Conservation (phyloP, 805 yeast genomes). For the Blastobotrys parvus region DNA sequence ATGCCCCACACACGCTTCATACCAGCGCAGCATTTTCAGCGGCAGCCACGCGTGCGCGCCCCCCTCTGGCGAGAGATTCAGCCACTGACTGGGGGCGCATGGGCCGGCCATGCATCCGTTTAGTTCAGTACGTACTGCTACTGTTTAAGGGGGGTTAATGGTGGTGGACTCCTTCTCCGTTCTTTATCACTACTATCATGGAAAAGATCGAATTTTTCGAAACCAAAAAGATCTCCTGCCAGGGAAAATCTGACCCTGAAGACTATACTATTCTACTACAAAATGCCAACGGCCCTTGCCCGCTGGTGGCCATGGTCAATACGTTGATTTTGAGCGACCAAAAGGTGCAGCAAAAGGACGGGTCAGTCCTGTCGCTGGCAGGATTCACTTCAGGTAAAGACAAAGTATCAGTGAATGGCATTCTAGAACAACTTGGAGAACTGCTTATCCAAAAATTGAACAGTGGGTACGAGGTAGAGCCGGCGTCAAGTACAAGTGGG, state of each 20-base stretch:
- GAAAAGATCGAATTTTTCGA: constrained; percentile 19
- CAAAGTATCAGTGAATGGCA: constrained; percentile 30
- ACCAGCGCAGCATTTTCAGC: no score
- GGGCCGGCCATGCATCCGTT: no score
- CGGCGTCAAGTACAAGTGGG: not conserved
- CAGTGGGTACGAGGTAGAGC: not conserved
- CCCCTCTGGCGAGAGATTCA: no score
- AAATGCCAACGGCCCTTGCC: constrained; percentile 83
- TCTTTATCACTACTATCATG: no score
- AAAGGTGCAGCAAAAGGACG: constrained; percentile 18
- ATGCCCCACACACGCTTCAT: no score
- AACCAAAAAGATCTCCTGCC: constrained; percentile 24
- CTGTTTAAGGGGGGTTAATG: no score
- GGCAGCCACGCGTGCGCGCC: no score
- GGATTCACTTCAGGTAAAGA: constrained; percentile 27
- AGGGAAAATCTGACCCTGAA: constrained; percentile 3
- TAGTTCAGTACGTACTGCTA: no score
- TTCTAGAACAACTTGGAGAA: constrained; percentile 46
- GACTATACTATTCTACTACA: constrained; percentile 49
- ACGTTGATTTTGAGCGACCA: constrained; percentile 48
- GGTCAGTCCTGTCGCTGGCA: constrained; percentile 17
- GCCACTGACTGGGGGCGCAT: no score
- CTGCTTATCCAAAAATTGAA: constrained; percentile 21
- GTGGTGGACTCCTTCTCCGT: no score
- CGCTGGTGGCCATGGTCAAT: constrained; percentile 69